These are phyloP conservation scores for Discostella pseudostelligera DNA, from an alignment of 108 stramenopile genomes.

Conservation along the genomic window DNA sequence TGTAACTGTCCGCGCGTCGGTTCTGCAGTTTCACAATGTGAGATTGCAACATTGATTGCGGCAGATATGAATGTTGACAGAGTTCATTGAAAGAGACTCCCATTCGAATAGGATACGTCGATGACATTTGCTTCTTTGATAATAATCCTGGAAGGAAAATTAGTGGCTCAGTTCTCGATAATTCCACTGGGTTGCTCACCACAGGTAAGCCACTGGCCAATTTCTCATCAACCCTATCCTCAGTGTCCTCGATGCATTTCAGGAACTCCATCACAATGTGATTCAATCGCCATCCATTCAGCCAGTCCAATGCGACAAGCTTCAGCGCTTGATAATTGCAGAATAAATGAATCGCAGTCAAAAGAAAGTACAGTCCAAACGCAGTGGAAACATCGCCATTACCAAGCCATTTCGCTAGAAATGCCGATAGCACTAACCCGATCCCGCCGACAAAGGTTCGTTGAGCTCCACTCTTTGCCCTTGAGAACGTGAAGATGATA, in stretches of 20 bases:
- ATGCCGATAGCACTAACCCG: constrained; percentile 68
- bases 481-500: constrained; percentile 61
- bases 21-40: constrained; percentile 7
- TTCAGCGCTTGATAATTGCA: constrained; percentile 71
- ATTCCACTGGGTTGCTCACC: constrained; percentile 54
- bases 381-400: constrained; percentile 36
- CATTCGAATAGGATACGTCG: constrained; percentile 44
- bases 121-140: constrained; percentile 9
- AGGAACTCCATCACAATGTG: constrained; percentile 55
- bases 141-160: constrained; percentile 54
- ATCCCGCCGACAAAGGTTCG: constrained; percentile 76
- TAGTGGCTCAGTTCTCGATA: constrained; percentile 65
- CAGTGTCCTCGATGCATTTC: constrained; percentile 9
- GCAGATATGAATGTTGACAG: constrained; percentile 14
- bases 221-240: neutral
- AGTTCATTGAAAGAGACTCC: constrained; percentile 66
- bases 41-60: constrained; percentile 25
- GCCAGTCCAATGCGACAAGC: constrained; percentile 68
- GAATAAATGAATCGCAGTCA: constrained; percentile 67
- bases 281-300: constrained; percentile 66
- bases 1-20: constrained; percentile 35
- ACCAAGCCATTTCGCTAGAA: constrained; percentile 53
- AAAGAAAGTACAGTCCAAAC: constrained; percentile 51
- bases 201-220: constrained; percentile 1
- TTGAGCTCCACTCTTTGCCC: constrained; percentile 84